Base-by-base conservation (phyloP, 2,329 filamentous ascomycete species). In the Uncinocarpus reesii region DNA sequence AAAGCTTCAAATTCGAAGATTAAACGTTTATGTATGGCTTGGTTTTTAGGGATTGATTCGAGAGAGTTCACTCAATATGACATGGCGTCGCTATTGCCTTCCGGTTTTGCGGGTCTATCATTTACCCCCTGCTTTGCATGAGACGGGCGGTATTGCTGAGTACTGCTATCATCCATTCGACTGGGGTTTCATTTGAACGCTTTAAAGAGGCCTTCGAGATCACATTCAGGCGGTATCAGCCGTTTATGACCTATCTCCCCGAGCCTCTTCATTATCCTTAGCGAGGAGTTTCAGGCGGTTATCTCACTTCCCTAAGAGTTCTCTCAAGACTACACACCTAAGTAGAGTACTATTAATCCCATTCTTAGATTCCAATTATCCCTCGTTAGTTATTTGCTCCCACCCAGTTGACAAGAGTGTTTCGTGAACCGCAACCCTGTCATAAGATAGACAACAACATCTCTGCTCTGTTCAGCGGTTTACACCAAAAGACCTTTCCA, bases 1-100 rank as follows among this genome's bases (percentile, higher is more conserved):
- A 90, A 69, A 84, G 86, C 50, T 84, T 95, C 71, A 95, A 94
- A 71, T 98, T 98, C 67, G 88, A 95, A 1, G 86, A 94, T 60
- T 94, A 78, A 70, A 35, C 24, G n/a, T 13, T 18, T 11, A 11
- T 18, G 7, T n/a, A 21, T 5, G 21, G n/a, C 21, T 40, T 10
- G 23, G 18, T n/a, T 42, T 21, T 21, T 15, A 15, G 20, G n/a
- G 18, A 34, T 6, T 6, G 11, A 28, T 28, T 28, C 26, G 26
- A 11, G 11, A 11, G 11, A 28, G 26, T 28, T 28, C 11, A 28
- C 11, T 28, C n/a, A n/a, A n/a, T n/a, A n/a, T n/a, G n/a, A n/a
- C n/a, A n/a, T n/a, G n/a, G n/a, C n/a, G n/a, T n/a, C n/a, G n/a
- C n/a, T n/a, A n/a, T n/a, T n/a, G n/a, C n/a, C n/a, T n/a, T n/a